Conservation (phyloP, 2,329 filamentous ascomycete species). For the Myriosclerotinia scirpicola region DNA sequence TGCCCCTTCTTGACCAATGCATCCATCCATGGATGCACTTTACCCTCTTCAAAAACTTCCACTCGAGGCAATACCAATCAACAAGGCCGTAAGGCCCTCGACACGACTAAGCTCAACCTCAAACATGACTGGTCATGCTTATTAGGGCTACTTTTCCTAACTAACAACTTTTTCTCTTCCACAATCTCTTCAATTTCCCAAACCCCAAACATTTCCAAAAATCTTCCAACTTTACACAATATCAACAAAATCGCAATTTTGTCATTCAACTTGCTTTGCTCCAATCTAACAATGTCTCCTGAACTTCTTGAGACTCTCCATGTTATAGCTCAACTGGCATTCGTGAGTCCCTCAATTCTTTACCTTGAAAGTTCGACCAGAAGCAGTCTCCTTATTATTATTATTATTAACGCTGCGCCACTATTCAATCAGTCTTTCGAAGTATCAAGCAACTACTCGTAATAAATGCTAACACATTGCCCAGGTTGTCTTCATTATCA, state of each 20-base stretch:
- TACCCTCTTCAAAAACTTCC: neutral
- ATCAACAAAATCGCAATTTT: neutral
- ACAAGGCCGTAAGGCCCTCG: neutral
- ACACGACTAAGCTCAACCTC: constrained; percentile 1
- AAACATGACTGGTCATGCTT: neutral
- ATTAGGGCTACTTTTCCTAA: neutral
- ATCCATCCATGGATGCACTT: neutral
- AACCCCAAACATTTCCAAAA: neutral
- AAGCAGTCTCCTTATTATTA: neutral
- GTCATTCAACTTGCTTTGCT: neutral
- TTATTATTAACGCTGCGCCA: too few species aligned
- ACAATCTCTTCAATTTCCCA: neutral
- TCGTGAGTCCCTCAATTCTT: neutral
- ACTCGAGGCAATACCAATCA: neutral
- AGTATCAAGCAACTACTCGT: neutral
- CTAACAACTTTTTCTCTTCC: neutral
- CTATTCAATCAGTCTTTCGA: neutral
- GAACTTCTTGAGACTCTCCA: neutral
- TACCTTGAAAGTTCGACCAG: neutral
- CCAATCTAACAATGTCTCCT: neutral
- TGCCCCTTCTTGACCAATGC: neutral
- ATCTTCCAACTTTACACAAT: neutral
- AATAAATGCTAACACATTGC: neutral
- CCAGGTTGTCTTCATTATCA: neutral
- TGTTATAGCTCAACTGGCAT: neutral